Base-by-base conservation (phyloP, 345 rosid species). In the Eucalyptus leucophloia region DNA sequence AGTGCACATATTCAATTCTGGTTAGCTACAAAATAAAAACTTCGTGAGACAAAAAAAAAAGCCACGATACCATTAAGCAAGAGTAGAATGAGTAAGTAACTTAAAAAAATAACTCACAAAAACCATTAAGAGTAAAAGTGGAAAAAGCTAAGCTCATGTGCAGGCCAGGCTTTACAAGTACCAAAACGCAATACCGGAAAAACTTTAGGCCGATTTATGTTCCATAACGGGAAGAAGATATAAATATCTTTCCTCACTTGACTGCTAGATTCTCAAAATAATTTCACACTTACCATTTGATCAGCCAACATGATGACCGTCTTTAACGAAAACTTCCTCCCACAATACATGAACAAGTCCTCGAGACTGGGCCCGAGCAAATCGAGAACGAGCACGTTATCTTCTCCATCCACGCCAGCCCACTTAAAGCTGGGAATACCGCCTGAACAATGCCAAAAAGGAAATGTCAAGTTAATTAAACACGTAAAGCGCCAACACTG, bases 351-450 rank as follows among this genome's bases (percentile, higher is more conserved):
- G 85, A 98, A 97, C 19, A 98, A 83, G 93, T 98, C 99, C 88
- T 98, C 99, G 18, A 98, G 96, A 91, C 99, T 98, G 15, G 99
- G 99, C 30, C 99, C 99, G 1, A 98, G 93, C 92, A 98, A 95
- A 93, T 98, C 99, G 53, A 98, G 91, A 67, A 97, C 99, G 77
- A 97, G 92, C 5, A 95, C 93, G 80, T 97, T 95, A 60, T 98
- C 98, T 87, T 95, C 97, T 83, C 95, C 96, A 86, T 97, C 99
- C 16, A 93, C 94, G 45, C 98, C 99, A 14, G 96, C 95, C 99
- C 99, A 98, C 91, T 93, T 97, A 87, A 94, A 95, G 67, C 94
- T 90, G 14, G 98, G 96, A 88, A 98, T 95, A 51, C 99, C 99
- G 90, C 98, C 99, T 97, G 87, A 51, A 90, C 72, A 77, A 80